phyloP scores from a whole-genome alignment of 2,329 filamentous ascomycete genomes.

The Aphanocladium album region DNA sequence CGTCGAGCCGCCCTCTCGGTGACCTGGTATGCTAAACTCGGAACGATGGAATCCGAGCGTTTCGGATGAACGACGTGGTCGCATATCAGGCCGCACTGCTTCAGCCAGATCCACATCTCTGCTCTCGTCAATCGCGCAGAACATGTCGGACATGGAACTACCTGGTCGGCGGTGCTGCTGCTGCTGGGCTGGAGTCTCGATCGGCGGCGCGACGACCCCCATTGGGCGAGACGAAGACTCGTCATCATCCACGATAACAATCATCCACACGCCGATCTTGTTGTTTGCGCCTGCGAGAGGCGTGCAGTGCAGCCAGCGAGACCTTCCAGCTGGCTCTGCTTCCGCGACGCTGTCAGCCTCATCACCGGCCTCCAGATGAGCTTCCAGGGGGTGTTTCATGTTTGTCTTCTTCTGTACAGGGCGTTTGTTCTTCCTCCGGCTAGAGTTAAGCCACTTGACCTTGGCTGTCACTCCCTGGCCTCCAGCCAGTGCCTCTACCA shows the following conservation, averaged over 20 bases:
- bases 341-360: constrained; percentile 11
- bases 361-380: constrained; percentile 17
- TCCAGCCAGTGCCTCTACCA: constrained; percentile 56
- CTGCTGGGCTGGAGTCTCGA: not conserved
- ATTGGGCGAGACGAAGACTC: not conserved
- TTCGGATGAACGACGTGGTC: constrained; percentile 16
- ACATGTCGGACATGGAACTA: not conserved
- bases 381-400: constrained; percentile 8
- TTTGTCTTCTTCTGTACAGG: not conserved
- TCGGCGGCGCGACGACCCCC: not conserved
- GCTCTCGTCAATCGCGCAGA: not conserved
- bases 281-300: constrained; percentile 62
- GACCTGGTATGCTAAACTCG: not conserved
- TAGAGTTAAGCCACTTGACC: constrained; percentile 57
- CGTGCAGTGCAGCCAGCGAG: constrained; percentile 72
- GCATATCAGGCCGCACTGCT: not conserved
- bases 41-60: constrained; percentile 15
- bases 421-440: not conserved
- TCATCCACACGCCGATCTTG: constrained; percentile 71
- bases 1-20: constrained; percentile 4
- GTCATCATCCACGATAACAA: constrained; percentile 66
- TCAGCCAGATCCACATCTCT: not conserved
- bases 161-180: not conserved
- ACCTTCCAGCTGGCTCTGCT: constrained; percentile 45
- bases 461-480: constrained; percentile 70